These are phyloP conservation scores for Apiotrichum mycotoxinovorans DNA, from an alignment of 1,284 basidiomycete genomes.

Conservation along the genomic window DNA sequence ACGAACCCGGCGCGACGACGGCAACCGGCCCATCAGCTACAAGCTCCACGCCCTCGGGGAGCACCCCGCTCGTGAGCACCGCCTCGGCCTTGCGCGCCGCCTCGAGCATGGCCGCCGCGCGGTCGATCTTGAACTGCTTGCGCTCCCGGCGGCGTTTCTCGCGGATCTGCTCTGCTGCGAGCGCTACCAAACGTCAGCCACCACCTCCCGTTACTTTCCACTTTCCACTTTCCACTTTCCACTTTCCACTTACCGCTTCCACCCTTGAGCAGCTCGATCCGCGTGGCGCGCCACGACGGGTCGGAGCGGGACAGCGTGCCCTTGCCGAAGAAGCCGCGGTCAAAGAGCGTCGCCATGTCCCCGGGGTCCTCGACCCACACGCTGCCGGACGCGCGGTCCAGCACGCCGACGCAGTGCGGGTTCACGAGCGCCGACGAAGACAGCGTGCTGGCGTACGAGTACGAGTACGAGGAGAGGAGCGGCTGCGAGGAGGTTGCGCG, in stretches of 20 bases:
- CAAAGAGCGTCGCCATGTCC: conserved; percentile 73
- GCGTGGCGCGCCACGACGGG: conserved; percentile 81
- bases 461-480: conserved; percentile 10
- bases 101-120: conserved; percentile 53
- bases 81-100: conserved; percentile 50
- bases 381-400: conserved; percentile 68
- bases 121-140: conserved; percentile 84
- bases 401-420: conserved; percentile 54
- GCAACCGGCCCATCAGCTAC: background rate
- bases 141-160: conserved; percentile 78
- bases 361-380: conserved; percentile 69
- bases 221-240: background rate
- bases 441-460: no score
- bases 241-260: conserved; percentile 39
- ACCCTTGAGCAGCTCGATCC: conserved; percentile 60
- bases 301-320: conserved; percentile 90
- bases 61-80: conserved; percentile 33
- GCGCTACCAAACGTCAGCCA: conserved; percentile 20
- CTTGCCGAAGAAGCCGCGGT: conserved; percentile 93
- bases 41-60: conserved; percentile 13
- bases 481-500: background rate
- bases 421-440: conserved; percentile 21
- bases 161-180: conserved; percentile 69
- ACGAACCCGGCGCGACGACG: background rate
- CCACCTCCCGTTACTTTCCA: background rate